Conservation (phyloP, 495 filamentous ascomycete genomes). For the Barbatosphaeria neglecta region DNA sequence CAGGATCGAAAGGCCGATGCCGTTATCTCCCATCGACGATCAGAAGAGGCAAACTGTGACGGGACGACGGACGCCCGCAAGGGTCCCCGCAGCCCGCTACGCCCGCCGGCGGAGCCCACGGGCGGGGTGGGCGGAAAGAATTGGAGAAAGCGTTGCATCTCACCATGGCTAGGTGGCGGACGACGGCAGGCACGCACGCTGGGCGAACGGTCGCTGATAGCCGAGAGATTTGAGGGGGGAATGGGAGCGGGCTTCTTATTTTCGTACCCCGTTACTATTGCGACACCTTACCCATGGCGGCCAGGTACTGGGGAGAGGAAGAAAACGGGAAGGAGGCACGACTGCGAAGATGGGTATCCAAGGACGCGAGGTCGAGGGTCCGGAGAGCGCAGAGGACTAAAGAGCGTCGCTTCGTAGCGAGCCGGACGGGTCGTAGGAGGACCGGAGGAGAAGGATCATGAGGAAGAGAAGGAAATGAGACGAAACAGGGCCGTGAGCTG, state of each 20-base stretch:
- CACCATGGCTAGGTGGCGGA: neutral
- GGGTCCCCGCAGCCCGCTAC: slow-evolving; percentile 1
- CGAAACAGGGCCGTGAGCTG: neutral
- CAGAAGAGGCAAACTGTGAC: neutral
- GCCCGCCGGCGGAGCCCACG: neutral
- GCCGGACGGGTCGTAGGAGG: too few species aligned
- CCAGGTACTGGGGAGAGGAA: too few species aligned
- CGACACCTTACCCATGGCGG: too few species aligned
- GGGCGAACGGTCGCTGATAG: neutral
- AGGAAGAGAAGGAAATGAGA: neutral
- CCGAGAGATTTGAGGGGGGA: neutral
- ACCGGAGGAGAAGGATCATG: neutral
- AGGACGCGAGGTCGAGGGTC: too few species aligned
- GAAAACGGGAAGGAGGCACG: too few species aligned
- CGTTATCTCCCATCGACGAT: neutral
- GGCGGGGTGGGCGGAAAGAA: slow-evolving; percentile 1
- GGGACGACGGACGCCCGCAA: neutral
- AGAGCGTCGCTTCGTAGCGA: too few species aligned
- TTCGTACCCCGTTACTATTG: too few species aligned
- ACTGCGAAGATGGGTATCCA: too few species aligned
- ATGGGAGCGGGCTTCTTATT: too few species aligned
- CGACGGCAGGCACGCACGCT: too few species aligned
- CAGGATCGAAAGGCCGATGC: neutral
- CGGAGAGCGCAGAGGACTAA: too few species aligned
- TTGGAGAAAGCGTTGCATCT: slow-evolving; percentile 1